Conservation (phyloP, 306 rosid genomes). For the Dryas octopetala region DNA sequence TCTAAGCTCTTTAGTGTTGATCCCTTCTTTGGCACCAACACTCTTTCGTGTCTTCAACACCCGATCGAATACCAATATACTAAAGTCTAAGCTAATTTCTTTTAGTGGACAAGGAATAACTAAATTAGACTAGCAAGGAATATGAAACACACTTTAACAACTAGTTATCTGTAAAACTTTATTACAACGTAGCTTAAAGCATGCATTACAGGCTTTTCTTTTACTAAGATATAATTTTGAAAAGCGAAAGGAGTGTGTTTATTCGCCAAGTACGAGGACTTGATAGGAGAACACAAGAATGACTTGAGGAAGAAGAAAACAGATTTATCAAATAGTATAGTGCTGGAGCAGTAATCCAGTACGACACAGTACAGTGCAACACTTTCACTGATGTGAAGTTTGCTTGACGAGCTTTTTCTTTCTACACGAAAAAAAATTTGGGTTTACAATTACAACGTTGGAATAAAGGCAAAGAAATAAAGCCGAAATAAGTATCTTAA, state of each 20-base stretch:
- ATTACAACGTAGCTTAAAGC: background rate
- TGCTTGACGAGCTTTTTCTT: background rate
- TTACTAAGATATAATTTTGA: too few species aligned
- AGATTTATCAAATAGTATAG: background rate
- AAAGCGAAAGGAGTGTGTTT: background rate
- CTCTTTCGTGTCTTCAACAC: too few species aligned
- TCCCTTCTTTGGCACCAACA: background rate
- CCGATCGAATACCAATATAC: background rate
- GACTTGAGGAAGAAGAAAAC: conserved; percentile 12
- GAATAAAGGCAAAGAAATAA: background rate
- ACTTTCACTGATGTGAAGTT: background rate
- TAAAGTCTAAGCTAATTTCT: background rate
- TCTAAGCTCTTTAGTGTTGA: background rate
- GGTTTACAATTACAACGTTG: background rate
- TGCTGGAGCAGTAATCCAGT: background rate
- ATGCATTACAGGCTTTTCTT: background rate
- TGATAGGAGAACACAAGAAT: background rate
- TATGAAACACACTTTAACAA: background rate
- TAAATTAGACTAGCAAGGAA: too few species aligned
- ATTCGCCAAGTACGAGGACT: background rate
- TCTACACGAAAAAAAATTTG: background rate
- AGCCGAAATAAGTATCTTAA: background rate
- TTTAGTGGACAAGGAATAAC: background rate
- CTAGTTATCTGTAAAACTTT: background rate
- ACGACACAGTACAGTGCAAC: background rate